Evolutionary conservation across 176 grass and related monocot species (phyloP).

Genomic region (Stipa capillata): DNA sequence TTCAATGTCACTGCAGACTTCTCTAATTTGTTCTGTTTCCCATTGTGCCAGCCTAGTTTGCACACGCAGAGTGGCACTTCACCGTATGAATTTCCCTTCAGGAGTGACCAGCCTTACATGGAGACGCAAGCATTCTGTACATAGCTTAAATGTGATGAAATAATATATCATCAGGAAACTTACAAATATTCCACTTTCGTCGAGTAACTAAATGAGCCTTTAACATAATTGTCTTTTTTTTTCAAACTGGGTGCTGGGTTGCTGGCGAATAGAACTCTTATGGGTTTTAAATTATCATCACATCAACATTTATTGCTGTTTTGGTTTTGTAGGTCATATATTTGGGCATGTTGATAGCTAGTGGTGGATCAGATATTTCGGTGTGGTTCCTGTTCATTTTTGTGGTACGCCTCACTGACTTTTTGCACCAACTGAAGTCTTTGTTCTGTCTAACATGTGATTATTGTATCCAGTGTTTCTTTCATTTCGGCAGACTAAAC

Average conservation of each 20-base stretch:
- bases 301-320: conserved; percentile 6
- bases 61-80: neutral
- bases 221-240: neutral
- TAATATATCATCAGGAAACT: neutral
- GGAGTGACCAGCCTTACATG: neutral
- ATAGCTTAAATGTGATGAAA: neutral
- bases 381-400: conserved; percentile 82
- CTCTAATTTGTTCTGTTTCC: neutral
- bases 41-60: neutral
- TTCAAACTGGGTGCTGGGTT: neutral
- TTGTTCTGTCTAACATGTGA: neutral
- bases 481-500: neutral
- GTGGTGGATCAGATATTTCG: conserved; percentile 51
- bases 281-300: neutral
- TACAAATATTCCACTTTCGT: neutral
- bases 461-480: neutral
- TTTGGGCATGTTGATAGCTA: conserved; percentile 65
- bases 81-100: neutral
- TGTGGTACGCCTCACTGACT: conserved; percentile 51
- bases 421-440: neutral
- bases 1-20: neutral
- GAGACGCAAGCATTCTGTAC: neutral
- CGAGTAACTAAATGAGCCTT: neutral
- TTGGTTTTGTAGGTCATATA: conserved; percentile 68
- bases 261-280: neutral